Evolutionary conservation across 441 rosid species (phyloP), one percentile per base, ranked within the genome.

Genomic region (Geranium incanum): DNA sequence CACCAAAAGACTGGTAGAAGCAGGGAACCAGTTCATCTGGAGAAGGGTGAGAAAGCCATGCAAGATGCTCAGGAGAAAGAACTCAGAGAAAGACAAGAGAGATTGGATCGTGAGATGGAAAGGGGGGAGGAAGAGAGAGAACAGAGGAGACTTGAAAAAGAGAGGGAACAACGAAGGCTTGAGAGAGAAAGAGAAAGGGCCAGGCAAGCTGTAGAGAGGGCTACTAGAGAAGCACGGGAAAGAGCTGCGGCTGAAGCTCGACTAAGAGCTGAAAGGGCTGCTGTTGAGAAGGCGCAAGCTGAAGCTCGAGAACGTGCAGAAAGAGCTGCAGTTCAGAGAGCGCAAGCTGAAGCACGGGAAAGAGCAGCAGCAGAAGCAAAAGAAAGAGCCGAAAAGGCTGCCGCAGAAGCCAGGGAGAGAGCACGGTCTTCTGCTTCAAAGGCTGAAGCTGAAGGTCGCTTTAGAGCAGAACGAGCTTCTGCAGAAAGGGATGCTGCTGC

Each of bases 161-260:
- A 9, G 57, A 48, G 57, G 57, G 57, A 43, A 43, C 50, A 43
- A 45, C 50, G 75, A 64, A 72, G 75, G 55, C 69, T 43, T 18
- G 75, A 59, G 81, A 74, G 77, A 85, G 96, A 90, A 74, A 82
- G 92, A 80, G 86, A 82, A 72, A 78, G 72, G 82, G 93, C 88
- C 59, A 85, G 96, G 72, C 96, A 90, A 76, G 98, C 87, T 6
- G 95, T 93, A 71, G 97, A 91, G 80, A 88, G 97, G 81, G 98
- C 95, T 76, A 90, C 93, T 59, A 87, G 95, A 82, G 97, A 94
- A 84, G 98, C 96, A 78, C 90, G 97, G 11, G 98, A 91, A 82
- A 89, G 98, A 85, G 98, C 96, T 72, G 95, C 93, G 55, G 66
- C 74, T 68, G 97, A 88, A 36, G 98, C 97, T 74, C 96, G 86